Evolutionary conservation across 2,329 filamentous ascomycete species (phyloP).

Genomic region (Fusarium falciforme): DNA sequence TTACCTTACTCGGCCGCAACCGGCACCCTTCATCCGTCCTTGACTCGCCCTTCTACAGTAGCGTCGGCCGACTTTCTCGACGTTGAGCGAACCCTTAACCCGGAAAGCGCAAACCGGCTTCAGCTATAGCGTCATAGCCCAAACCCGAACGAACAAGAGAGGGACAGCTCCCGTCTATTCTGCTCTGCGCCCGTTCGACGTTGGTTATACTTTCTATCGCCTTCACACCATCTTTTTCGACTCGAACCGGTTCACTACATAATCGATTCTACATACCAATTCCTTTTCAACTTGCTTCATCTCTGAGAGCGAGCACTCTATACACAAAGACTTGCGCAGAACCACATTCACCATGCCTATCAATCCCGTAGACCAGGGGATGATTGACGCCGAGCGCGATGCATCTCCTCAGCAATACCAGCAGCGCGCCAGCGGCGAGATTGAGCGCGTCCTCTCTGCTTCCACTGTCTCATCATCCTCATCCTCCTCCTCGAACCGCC

Average conservation of each 20-base stretch:
- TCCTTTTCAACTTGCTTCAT: background rate
- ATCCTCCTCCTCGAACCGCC: conserved; percentile 48
- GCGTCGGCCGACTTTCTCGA: conserved; percentile 26
- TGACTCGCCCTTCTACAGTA: conserved; percentile 16
- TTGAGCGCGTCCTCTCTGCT: conserved; percentile 69
- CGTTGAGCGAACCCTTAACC: conserved; percentile 9
- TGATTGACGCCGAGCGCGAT: conserved; percentile 65
- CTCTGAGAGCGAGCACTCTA: background rate
- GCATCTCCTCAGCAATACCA: conserved; percentile 58
- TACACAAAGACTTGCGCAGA: background rate
- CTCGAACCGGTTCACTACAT: background rate
- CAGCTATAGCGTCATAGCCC: conserved; percentile 38
- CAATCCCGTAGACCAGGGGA: conserved; percentile 65
- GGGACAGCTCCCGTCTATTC: background rate
- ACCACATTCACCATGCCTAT: conserved; percentile 50
- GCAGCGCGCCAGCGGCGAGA: conserved; percentile 61
- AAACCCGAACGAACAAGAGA: conserved; percentile 1
- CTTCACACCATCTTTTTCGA: background rate
- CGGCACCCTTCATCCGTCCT: background rate
- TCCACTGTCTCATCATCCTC: conserved; percentile 63
- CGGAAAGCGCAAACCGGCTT: conserved; percentile 13
- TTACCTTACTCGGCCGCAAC: conserved; percentile 5
- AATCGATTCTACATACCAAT: background rate
- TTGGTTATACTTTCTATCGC: conserved; percentile 13
- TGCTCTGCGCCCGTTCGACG: background rate